phyloP scores from a whole-genome alignment of 768 basidiomycete genomes.

The Trametes meyenii region DNA sequence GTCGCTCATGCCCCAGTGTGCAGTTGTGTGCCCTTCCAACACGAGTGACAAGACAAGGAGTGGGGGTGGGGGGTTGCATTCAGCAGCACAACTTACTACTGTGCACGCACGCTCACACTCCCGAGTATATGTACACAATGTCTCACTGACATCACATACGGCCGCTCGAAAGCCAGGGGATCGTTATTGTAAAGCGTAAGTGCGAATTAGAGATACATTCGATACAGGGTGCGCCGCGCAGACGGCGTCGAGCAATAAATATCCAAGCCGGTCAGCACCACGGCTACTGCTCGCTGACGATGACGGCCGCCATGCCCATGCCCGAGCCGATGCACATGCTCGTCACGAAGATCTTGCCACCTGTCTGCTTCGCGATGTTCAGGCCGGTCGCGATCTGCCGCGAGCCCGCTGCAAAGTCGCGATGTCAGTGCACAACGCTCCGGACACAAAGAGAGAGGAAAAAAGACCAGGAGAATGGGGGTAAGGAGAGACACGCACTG shows the following conservation, averaged over 20 bases:
- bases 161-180: too few species aligned
- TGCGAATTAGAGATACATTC: slow-evolving; percentile 1
- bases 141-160: too few species aligned
- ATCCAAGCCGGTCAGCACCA: background rate
- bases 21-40: too few species aligned
- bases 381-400: slow-evolving; percentile 87
- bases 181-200: background rate
- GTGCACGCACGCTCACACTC: too few species aligned
- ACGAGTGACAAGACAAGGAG: too few species aligned
- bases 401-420: slow-evolving; percentile 60
- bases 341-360: slow-evolving; percentile 78
- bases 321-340: slow-evolving; percentile 92
- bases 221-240: background rate
- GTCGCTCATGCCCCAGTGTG: too few species aligned
- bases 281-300: slow-evolving; percentile 78
- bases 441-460: slow-evolving; percentile 61
- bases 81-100: too few species aligned
- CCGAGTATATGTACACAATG: too few species aligned
- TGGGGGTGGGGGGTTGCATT: too few species aligned
- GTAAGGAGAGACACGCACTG: slow-evolving; percentile 53
- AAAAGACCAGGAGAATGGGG: background rate
- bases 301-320: slow-evolving; percentile 89
- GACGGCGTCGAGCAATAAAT: background rate
- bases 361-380: slow-evolving; percentile 77
- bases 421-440: background rate